phyloP scores from a whole-genome alignment of 768 basidiomycete genomes.

The Serendipita sp. region DNA sequence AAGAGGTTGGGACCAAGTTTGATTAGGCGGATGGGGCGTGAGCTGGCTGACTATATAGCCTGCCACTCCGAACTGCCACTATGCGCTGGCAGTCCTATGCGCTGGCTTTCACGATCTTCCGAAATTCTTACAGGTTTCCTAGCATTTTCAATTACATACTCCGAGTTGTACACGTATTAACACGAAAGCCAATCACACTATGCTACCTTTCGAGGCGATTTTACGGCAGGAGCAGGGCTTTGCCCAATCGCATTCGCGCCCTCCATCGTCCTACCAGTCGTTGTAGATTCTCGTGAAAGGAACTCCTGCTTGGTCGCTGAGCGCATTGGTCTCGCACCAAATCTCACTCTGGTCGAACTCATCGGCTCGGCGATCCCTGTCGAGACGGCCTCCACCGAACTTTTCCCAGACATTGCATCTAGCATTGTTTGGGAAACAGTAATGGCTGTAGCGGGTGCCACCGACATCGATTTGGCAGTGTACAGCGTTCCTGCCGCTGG shows the following conservation, averaged over 20 bases:
- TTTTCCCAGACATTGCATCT: not conserved
- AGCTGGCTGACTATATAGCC: not conserved
- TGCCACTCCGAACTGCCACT: not conserved
- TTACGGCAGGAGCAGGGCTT: no score
- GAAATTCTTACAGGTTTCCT: not conserved
- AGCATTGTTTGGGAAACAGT: not conserved
- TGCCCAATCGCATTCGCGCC: no score
- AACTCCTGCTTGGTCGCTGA: not conserved
- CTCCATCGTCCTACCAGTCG: no score
- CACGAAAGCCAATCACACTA: no score
- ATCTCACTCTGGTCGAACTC: not conserved
- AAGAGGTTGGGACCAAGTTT: conserved; percentile 8
- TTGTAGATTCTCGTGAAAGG: no score
- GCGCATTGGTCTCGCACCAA: not conserved
- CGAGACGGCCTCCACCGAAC: not conserved
- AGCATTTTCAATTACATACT: not conserved
- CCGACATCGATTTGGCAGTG: not conserved
- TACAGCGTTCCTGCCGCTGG: not conserved
- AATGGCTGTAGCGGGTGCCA: not conserved
- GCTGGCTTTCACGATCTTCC: not conserved
- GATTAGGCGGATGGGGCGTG: not conserved
- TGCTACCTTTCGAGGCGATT: no score
- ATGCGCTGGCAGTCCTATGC: not conserved
- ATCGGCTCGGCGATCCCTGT: not conserved
- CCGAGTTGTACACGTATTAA: not conserved